Conservation (phyloP, 2,329 filamentous ascomycete species). For the Fusarium heterosporum region DNA sequence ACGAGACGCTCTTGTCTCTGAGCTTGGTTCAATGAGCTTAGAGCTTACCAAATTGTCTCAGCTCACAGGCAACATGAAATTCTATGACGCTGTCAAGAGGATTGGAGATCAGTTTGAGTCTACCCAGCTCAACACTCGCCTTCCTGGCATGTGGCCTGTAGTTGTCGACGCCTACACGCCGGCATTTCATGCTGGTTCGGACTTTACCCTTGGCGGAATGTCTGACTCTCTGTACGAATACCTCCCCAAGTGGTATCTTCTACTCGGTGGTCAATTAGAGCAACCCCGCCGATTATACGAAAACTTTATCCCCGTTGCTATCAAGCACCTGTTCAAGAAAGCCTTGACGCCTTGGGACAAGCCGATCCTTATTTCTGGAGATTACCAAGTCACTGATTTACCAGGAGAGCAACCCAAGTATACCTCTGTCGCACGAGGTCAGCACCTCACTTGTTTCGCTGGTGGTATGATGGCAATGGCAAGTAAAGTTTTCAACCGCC, state of each 20-base stretch:
- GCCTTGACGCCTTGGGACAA: constrained; percentile 70
- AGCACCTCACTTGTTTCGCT: constrained; percentile 73
- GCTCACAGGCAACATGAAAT: constrained; percentile 69
- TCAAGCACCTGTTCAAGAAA: constrained; percentile 73
- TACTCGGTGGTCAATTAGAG: constrained; percentile 68
- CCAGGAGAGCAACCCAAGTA: constrained; percentile 43
- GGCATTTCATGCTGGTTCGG: constrained; percentile 51
- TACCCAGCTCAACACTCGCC: constrained; percentile 63
- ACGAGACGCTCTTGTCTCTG: constrained; percentile 43
- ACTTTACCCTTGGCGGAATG: constrained; percentile 67
- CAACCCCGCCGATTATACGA: constrained; percentile 51
- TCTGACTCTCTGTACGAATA: constrained; percentile 73
- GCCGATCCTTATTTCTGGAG: constrained; percentile 73
- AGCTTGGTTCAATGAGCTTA: constrained; percentile 66
- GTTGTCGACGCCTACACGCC: constrained; percentile 57
- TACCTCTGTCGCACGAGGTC: constrained; percentile 55
- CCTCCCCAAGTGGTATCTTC: constrained; percentile 72
- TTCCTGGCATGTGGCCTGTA: constrained; percentile 74
- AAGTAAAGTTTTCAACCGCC: constrained; percentile 67
- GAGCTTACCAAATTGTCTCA: constrained; percentile 75
- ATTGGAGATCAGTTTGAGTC: constrained; percentile 67
- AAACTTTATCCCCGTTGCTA: constrained; percentile 57
- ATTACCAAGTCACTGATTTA: constrained; percentile 51
- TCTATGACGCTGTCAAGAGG: constrained; percentile 70
- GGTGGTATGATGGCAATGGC: constrained; percentile 76